Base-by-base conservation (phyloP, 2,329 filamentous ascomycete species). In the Fusarium pininemorale region DNA sequence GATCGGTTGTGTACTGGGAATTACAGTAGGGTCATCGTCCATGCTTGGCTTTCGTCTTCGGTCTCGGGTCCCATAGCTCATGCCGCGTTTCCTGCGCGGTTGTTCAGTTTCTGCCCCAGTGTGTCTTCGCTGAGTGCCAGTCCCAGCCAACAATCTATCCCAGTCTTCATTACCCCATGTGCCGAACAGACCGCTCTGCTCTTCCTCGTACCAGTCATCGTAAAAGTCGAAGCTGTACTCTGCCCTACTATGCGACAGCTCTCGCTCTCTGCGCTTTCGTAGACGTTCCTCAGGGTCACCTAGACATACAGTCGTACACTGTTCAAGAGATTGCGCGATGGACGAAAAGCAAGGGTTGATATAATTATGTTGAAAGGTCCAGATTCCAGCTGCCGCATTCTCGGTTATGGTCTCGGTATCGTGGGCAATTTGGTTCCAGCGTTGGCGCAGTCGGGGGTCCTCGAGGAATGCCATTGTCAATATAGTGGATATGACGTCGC, bases 151-250 rank as follows among this genome's bases (percentile, higher is more conserved):
- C 72, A 98, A 83, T 58, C 94, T 88, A 80, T 98, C 96, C 85
- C 97, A 91, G 80, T 97, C 95, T 78, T 97, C 95, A 75, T 85
- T 91, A 44, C 92, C 91, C 93, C 94, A 97, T 51, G 90, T 83
- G 50, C 88, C 92, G 59, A 95, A 84, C 54, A 96, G 82, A 1
- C 91, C 88, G 39, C 77, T 59, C 58, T 84, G 82, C 61, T 87
- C 85, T 55, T 90, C 88, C 63, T 89, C 87, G 70, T 98, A 94
- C 96, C 96, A 98, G 82, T 98, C 96, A 82, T 98, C 96, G 84
- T 98, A 98, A 81, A 98, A 98, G 82, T 98, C 96, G 81, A 98
- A 98, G 79, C 90, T 95, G 78, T 93, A 90, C 83, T 98, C 95
- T 35, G 95, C 93, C 58, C 90, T 83, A 6, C 90, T 90, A 69